A percentile compares a stretch with the other conserved stretches of the same genome.
Conservation (phyloP, 805 yeast species). For the Kodamaea laetipori region DNA sequence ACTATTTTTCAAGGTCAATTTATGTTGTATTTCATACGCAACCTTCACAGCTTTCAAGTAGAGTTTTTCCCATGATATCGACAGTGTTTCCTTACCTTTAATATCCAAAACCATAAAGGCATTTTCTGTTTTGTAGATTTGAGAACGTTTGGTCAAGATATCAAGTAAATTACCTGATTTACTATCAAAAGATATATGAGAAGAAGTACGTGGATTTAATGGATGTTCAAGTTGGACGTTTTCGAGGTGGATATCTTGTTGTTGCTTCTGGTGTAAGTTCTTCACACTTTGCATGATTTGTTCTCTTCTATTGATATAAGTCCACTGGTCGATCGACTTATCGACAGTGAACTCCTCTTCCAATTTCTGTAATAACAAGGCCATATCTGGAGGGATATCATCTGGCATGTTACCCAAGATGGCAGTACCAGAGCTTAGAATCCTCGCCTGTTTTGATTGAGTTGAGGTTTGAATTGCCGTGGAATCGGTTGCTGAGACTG, state of each 20-base stretch:
- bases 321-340: conserved; percentile 48
- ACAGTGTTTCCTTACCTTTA: conserved; percentile 75
- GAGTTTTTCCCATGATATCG: conserved; percentile 88
- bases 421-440: conserved; percentile 19
- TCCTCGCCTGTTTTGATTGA: conserved; percentile 19
- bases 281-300: conserved; percentile 43
- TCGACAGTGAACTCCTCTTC: conserved; percentile 45
- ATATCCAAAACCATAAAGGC: conserved; percentile 75
- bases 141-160: conserved; percentile 72
- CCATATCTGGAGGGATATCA: conserved; percentile 50
- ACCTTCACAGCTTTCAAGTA: conserved; percentile 82
- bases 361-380: conserved; percentile 39
- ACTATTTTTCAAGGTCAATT: conserved; percentile 70
- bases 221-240: conserved; percentile 54
- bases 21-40: conserved; percentile 78
- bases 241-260: conserved; percentile 23
- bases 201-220: conserved; percentile 57
- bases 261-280: conserved; percentile 36
- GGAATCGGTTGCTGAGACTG: conserved; percentile 26
- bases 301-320: conserved; percentile 47
- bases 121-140: conserved; percentile 57
- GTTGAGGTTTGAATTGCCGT: conserved; percentile 16
- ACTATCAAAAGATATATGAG: conserved; percentile 20
- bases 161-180: conserved; percentile 57
- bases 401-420: conserved; percentile 18